Evolutionary conservation across 345 rosid species (phyloP).

Genomic region (Cochlearia excelsa): DNA sequence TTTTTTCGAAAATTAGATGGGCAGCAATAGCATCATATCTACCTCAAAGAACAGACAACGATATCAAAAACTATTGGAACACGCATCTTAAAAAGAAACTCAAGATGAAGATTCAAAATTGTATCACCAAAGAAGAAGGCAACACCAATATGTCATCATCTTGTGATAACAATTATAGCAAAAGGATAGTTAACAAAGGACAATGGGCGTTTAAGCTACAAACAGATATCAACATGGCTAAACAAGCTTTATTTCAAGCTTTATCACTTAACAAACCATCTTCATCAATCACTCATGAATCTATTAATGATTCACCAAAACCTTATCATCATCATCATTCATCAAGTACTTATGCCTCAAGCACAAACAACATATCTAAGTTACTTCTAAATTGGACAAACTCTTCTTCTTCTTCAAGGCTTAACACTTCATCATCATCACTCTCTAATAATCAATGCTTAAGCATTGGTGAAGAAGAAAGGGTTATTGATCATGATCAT

Average conservation of each 20-base stretch:
- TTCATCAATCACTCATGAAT: conserved; percentile 22
- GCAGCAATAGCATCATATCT: conserved; percentile 98
- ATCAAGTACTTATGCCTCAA: conserved; percentile 51
- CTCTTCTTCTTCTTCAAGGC: conserved; percentile 35
- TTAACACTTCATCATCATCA: conserved; percentile 39
- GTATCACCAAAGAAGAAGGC: conserved; percentile 21
- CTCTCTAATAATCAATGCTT: conserved; percentile 29
- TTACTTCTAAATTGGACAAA: conserved; percentile 65
- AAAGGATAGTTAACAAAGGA: conserved; percentile 45
- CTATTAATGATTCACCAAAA: conserved; percentile 3
- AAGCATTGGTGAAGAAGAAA: conserved; percentile 34
- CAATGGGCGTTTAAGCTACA: conserved; percentile 92
- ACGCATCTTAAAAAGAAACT: conserved; percentile 88
- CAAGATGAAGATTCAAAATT: conserved; percentile 25
- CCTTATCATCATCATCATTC: conserved; percentile 20
- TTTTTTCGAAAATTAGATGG: conserved; percentile 54
- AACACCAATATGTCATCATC: conserved; percentile 15
- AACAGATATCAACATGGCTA: conserved; percentile 81
- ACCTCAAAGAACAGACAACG: conserved; percentile 39
- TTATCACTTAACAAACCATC: conserved; percentile 58
- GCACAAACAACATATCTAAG: conserved; percentile 61
- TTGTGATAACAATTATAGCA: conserved; percentile 14
- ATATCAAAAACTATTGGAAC: conserved; percentile 93
- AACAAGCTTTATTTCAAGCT: conserved; percentile 76
- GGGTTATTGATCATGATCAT: conserved; percentile 41